Percentiles rank a stretch among this genome's conserved stretches.
Conservation (phyloP, 2,329 filamentous ascomycete genomes). For the Penicillium polonicum region DNA sequence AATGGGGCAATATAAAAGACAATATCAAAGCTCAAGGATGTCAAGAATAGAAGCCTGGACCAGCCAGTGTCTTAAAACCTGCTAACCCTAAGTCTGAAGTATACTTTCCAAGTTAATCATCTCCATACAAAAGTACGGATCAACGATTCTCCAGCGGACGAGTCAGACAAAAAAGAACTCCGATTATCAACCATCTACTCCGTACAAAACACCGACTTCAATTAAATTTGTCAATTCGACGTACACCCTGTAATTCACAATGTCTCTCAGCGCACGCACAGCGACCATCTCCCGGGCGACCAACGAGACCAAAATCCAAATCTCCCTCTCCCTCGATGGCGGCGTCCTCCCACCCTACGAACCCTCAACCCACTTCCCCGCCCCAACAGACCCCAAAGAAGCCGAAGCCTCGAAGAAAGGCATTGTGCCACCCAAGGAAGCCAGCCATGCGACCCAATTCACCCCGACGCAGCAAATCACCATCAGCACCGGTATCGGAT, state of each 20-base stretch:
- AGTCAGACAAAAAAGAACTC: constrained; percentile 19
- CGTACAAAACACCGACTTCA: background rate
- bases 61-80: constrained; percentile 12
- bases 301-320: constrained; percentile 96
- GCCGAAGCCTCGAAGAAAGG: constrained; percentile 51
- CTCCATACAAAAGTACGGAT: constrained; percentile 19
- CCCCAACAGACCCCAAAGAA: constrained; percentile 56
- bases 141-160: constrained; percentile 23
- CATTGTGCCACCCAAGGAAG: constrained; percentile 44
- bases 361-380: constrained; percentile 56
- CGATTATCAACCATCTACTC: constrained; percentile 16
- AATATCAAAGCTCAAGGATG: background rate
- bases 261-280: constrained; percentile 61
- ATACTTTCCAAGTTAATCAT: constrained; percentile 4
- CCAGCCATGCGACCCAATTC: constrained; percentile 77
- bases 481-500: constrained; percentile 91
- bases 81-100: constrained; percentile 1
- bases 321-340: constrained; percentile 91
- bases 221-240: background rate
- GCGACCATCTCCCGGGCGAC: constrained; percentile 82
- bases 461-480: constrained; percentile 82
- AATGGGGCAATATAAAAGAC: background rate
- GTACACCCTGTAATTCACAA: constrained; percentile 11
- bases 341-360: constrained; percentile 57
- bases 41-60: constrained; percentile 8